phyloP scores from a whole-genome alignment of 2,329 filamentous ascomycete genomes.

The Aspergillus japonicus region DNA sequence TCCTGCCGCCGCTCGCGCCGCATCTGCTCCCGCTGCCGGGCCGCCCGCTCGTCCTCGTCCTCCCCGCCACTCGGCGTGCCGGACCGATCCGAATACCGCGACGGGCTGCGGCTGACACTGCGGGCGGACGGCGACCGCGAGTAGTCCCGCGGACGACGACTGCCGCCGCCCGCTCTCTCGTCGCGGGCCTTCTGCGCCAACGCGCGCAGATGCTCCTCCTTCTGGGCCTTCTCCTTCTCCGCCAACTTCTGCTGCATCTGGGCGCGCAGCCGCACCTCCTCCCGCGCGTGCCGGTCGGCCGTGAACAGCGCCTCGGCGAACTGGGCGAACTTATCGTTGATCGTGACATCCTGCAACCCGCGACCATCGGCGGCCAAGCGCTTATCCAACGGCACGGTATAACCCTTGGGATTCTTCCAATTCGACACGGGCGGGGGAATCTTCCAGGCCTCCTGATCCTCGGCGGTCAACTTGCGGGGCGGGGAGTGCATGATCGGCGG shows the following conservation, averaged over 20 bases:
- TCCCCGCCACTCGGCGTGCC: slow-evolving; percentile 41
- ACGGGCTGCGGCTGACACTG: slow-evolving; percentile 42
- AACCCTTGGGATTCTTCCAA: slow-evolving; percentile 99
- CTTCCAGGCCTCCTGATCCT: slow-evolving; percentile 96
- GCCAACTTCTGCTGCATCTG: slow-evolving; percentile 94
- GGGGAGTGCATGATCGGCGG: slow-evolving; percentile 94
- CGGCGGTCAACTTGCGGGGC: slow-evolving; percentile 88
- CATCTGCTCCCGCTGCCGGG: slow-evolving; percentile 72
- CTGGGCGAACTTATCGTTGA: slow-evolving; percentile 98
- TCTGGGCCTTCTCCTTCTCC: slow-evolving; percentile 92
- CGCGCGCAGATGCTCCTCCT: slow-evolving; percentile 85
- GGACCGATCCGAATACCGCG: slow-evolving; percentile 46
- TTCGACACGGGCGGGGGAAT: slow-evolving; percentile 89
- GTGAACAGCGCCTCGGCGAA: slow-evolving; percentile 93
- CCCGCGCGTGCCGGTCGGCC: slow-evolving; percentile 88
- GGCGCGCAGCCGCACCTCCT: slow-evolving; percentile 89
- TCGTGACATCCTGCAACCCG: slow-evolving; percentile 86
- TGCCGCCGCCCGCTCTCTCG: slow-evolving; percentile 54
- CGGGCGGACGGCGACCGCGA: slow-evolving; percentile 46
- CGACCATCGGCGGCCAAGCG: slow-evolving; percentile 89
- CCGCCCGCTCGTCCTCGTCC: slow-evolving; percentile 64
- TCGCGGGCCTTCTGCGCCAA: slow-evolving; percentile 90
- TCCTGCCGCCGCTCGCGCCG: slow-evolving; percentile 77
- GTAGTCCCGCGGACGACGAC: slow-evolving; percentile 44
- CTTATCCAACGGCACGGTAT: slow-evolving; percentile 94